Conservation (phyloP, 2,329 filamentous ascomycete species). For the Gliomastix tumulicola region DNA sequence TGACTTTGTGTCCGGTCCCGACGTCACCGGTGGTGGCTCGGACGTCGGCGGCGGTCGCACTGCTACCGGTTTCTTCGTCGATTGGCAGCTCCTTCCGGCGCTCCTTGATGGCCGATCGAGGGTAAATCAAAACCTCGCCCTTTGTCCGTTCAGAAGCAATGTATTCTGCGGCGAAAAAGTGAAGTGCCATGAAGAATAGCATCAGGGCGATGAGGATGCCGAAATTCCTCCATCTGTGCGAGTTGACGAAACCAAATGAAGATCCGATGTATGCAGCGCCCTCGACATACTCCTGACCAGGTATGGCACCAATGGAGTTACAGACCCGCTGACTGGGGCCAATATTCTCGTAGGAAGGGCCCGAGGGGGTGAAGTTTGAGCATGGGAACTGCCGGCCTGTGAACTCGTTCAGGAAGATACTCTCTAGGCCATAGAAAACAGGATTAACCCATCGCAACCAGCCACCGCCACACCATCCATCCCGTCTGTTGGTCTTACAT, state of each 20-base stretch:
- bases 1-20: no score
- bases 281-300: conserved; percentile 42
- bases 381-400: conserved; percentile 52
- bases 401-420: conserved; percentile 80
- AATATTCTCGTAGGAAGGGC: conserved; percentile 12
- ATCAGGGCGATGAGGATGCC: conserved; percentile 55
- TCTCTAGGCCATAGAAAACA: conserved; percentile 73
- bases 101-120: conserved; percentile 19
- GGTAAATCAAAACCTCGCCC: conserved; percentile 50
- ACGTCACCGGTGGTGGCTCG: background rate
- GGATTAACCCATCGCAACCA: conserved; percentile 36
- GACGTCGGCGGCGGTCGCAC: background rate
- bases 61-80: background rate
- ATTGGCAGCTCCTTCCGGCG: background rate
- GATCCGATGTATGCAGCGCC: conserved; percentile 50
- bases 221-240: conserved; percentile 49
- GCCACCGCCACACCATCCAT: no score
- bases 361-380: conserved; percentile 37
- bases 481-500: no score
- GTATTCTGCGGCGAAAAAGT: conserved; percentile 35
- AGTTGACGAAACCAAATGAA: conserved; percentile 48
- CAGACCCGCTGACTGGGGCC: conserved; percentile 43
- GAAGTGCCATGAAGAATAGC: conserved; percentile 32
- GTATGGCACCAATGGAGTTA: conserved; percentile 46
- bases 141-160: conserved; percentile 37